Evolutionary conservation across 345 rosid species (phyloP).

Genomic region (Pugionium cornutum): DNA sequence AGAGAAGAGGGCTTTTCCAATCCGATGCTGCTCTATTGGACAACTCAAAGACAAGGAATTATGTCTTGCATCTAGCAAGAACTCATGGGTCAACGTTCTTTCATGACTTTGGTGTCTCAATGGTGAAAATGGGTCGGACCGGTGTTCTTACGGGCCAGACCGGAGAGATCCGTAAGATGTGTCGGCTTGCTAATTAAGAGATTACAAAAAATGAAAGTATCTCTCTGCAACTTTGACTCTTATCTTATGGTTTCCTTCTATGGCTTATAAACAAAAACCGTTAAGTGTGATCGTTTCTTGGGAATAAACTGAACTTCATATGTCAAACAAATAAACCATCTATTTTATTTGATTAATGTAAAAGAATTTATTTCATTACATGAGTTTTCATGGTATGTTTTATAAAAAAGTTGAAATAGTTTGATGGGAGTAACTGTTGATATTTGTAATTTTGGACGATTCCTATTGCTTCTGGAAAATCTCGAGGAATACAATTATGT

Average conservation of each 20-base stretch:
- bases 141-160: slow-evolving; percentile 43
- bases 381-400: too few relatives aligned
- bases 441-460: slow-evolving; percentile 15
- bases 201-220: neutral
- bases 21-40: slow-evolving; percentile 64
- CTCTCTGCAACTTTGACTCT: slow-evolving; percentile 7
- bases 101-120: slow-evolving; percentile 55
- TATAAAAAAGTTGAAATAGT: neutral
- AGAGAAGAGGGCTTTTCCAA: slow-evolving; percentile 56
- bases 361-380: neutral
- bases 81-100: slow-evolving; percentile 38
- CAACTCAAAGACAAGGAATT: slow-evolving; percentile 33
- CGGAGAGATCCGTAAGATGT: slow-evolving; percentile 62
- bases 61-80: slow-evolving; percentile 17
- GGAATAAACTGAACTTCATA: slow-evolving; percentile 17
- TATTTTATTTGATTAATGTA: neutral
- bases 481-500: slow-evolving; percentile 18
- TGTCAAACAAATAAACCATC: slow-evolving; percentile 13
- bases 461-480: slow-evolving; percentile 2
- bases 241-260: slow-evolving; percentile 23
- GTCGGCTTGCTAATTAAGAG: slow-evolving; percentile 45
- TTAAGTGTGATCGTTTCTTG: slow-evolving; percentile 21
- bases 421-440: slow-evolving; percentile 1
- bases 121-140: slow-evolving; percentile 57
- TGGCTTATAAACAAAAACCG: neutral